Percentiles rank a stretch among this genome's conserved stretches.
phyloP scores from a whole-genome alignment of 345 rosid species.

The Ceriops tagal region DNA sequence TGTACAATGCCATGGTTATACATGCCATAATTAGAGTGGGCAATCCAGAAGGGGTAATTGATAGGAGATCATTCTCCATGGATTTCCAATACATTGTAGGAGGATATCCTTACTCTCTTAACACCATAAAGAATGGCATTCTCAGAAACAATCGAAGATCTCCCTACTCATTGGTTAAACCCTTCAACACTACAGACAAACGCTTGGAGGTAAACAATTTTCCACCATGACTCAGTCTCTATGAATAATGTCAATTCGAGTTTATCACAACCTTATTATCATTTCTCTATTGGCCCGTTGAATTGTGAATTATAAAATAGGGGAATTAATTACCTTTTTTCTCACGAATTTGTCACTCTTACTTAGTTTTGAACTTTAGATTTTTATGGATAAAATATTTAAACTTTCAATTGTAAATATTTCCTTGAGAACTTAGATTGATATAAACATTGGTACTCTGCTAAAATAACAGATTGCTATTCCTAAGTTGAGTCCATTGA shows the following conservation, averaged over 20 bases:
- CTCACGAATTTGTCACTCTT: too few relatives aligned
- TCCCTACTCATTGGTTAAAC: conserved; percentile 56
- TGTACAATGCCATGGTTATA: conserved; percentile 89
- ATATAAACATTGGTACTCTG: neutral
- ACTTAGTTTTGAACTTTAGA: too few relatives aligned
- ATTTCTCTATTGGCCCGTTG: neutral
- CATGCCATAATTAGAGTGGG: conserved; percentile 76
- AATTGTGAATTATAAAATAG: neutral
- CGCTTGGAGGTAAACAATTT: conserved; percentile 50
- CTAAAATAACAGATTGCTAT: conserved; percentile 43
- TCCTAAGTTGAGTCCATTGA: conserved; percentile 58
- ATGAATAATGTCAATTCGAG: neutral
- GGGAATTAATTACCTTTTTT: too few relatives aligned
- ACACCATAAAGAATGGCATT: conserved; percentile 61
- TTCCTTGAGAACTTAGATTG: neutral
- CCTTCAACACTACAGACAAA: conserved; percentile 46
- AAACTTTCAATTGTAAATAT: neutral
- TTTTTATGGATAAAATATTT: too few relatives aligned
- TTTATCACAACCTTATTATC: too few relatives aligned
- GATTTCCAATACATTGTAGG: conserved; percentile 79
- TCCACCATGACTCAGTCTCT: neutral
- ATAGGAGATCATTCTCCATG: conserved; percentile 57
- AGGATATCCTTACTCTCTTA: conserved; percentile 65
- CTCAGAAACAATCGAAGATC: conserved; percentile 57
- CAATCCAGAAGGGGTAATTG: conserved; percentile 57